These are phyloP conservation scores for Lactarius quietus DNA, from an alignment of 768 basidiomycete species.

Conservation along the genomic window DNA sequence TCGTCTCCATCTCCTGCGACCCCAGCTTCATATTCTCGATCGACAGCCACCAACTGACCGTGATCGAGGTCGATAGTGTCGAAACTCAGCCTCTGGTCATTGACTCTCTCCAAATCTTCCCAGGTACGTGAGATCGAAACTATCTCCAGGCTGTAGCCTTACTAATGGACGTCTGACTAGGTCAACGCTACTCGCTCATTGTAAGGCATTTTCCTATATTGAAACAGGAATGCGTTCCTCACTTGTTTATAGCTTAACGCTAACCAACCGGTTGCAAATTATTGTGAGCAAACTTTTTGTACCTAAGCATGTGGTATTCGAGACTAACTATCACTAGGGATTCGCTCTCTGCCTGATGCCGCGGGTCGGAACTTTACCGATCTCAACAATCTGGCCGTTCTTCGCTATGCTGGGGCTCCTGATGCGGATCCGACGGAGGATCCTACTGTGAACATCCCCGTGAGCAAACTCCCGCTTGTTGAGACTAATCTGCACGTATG, in stretches of 20 bases:
- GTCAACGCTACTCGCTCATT: slow-evolving; percentile 28
- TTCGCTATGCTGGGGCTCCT: slow-evolving; percentile 26
- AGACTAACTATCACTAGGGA: slow-evolving; percentile 23
- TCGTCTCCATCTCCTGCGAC: slow-evolving; percentile 25
- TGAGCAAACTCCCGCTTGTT: slow-evolving; percentile 4
- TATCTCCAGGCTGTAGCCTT: not conserved
- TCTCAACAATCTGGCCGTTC: too few species aligned
- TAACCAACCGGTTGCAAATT: slow-evolving; percentile 9
- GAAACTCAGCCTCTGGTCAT: slow-evolving; percentile 22
- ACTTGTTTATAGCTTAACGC: slow-evolving; percentile 16
- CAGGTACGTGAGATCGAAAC: slow-evolving; percentile 3
- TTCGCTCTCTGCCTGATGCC: too few species aligned
- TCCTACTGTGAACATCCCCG: slow-evolving; percentile 5
- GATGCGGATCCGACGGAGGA: slow-evolving; percentile 19
- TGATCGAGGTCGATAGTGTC: slow-evolving; percentile 29
- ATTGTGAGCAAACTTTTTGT: slow-evolving; percentile 8
- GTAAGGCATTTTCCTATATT: slow-evolving; percentile 2
- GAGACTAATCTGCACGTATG: slow-evolving; percentile 20
- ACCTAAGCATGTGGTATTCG: slow-evolving; percentile 11
- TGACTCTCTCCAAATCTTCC: slow-evolving; percentile 25
- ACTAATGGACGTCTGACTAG: not conserved
- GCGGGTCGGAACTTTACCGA: too few species aligned
- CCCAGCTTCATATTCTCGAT: slow-evolving; percentile 27
- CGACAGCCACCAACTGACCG: slow-evolving; percentile 22
- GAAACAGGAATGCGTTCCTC: not conserved